Evolutionary conservation across 192 early-diverging fungal species (phyloP), one percentile per base, ranked within the genome.

Genomic region (Linnemannia elongata): DNA sequence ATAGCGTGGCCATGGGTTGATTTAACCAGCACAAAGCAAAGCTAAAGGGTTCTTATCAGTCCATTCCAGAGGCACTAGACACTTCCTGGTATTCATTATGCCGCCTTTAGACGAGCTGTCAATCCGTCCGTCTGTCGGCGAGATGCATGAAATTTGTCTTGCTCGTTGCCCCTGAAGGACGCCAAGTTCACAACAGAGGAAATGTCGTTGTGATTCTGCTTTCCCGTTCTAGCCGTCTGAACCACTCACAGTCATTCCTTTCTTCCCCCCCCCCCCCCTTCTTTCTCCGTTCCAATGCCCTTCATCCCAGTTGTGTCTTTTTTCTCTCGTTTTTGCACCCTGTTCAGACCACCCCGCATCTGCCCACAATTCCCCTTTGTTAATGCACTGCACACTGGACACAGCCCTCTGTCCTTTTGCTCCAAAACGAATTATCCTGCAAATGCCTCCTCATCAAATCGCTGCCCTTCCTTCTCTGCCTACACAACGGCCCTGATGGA

Each of bases 241-340:
- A 66, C 60, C 60, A 33, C 60, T 66, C 60, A 66, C 2, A 13
- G 60, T 12, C 60, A 33, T 35, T 33, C 60, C 60, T 66, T 66
- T 66, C 60, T 66, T 66, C 60, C 60, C 60, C 30, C 60, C 10
- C n/a, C 10, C 55, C 12, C 47, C 47, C n/a, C n/a, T 57, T n/a
- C 54, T 57, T 8, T n/a, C n/a, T 63, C 57, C n/a, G n/a, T 63
- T 63, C 57, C 57, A 63, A 63, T 63, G 27, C 57, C 54, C 47
- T 24, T 57, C 54, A 20, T 27, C 55, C n/a, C 60, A 17, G 60
- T 66, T 30, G n/a, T 66, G 12, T 12, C 60, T 33, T 33, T 66
- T n/a, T 22, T n/a, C 3, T 13, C 44, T 45, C 22, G 49, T 20
- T 52, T 66, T 60, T 66, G 30, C 60, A 15, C 60, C 60, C 27